Evolutionary conservation across 495 filamentous ascomycete species (phyloP), one percentile per base, ranked within the genome.

Genomic region (Daldinia childiae): DNA sequence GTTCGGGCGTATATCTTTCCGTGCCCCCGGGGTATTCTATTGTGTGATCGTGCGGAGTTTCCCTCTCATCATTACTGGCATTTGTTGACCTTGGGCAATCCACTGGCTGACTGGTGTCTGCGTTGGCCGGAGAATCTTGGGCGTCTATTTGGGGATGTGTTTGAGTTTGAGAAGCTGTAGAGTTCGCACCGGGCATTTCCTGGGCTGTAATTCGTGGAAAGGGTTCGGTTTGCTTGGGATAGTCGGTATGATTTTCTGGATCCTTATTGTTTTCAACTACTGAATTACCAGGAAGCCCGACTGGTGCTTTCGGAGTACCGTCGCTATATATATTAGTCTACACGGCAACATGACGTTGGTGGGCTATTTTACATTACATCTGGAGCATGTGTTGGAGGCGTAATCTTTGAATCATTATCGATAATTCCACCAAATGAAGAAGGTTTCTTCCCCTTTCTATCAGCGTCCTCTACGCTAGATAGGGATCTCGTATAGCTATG

Each of bases 331-430:
- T 34, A 36, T 67, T 24, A 67, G 36, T 52, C 3, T 19, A 6
- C 12, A 4, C 15, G 29, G 17, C 11, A 6, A 19, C 27, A 0
- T 8, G 8, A 4, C 3, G 1, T 50, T 14, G 17, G 27, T 36
- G 15, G 4, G 12, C 6, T 45, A 19, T 5, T 51, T 68, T 68
- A 68, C 65, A n/a, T 29, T 9, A 21, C n/a, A n/a, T n/a, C n/a
- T n/a, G n/a, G n/a, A n/a, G n/a, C n/a, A n/a, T n/a, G n/a, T n/a
- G n/a, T n/a, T n/a, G n/a, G n/a, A n/a, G n/a, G n/a, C n/a, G n/a
- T n/a, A n/a, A n/a, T n/a, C n/a, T n/a, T n/a, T n/a, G n/a, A n/a
- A n/a, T n/a, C n/a, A n/a, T n/a, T n/a, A n/a, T n/a, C n/a, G n/a
- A n/a, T n/a, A n/a, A n/a, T n/a, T n/a, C n/a, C n/a, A n/a, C n/a